A percentile compares a stretch with the other conserved stretches of the same genome.
Evolutionary conservation across 2,329 filamentous ascomycete genomes (phyloP).

Genomic region (Simplicillium aogashimaense): DNA sequence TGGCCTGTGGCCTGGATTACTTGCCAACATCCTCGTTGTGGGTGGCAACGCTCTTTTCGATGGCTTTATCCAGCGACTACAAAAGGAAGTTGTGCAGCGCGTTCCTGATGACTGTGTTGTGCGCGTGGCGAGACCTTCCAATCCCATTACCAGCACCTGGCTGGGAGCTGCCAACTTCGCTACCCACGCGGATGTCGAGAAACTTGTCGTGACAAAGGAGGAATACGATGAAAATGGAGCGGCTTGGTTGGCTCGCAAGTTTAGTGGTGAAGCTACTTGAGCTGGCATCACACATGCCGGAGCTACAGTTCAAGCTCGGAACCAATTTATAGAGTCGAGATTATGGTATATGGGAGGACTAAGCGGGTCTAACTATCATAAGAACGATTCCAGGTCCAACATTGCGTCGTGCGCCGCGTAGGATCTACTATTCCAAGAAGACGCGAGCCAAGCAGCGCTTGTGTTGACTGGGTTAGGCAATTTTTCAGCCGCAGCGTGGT

Average conservation of each 20-base stretch:
- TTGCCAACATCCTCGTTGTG: slow-evolving; percentile 82
- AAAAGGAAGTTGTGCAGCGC: slow-evolving; percentile 61
- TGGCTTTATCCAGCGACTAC: slow-evolving; percentile 73
- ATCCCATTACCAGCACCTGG: slow-evolving; percentile 79
- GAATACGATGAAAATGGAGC: slow-evolving; percentile 86
- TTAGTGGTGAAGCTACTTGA: slow-evolving; percentile 32
- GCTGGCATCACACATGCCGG: slow-evolving; percentile 1
- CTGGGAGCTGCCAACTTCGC: slow-evolving; percentile 73
- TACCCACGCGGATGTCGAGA: slow-evolving; percentile 54
- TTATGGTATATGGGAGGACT: too few species aligned
- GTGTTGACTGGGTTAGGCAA: too few species aligned
- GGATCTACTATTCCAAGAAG: too few species aligned
- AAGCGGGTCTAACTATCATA: too few species aligned
- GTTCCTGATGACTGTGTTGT: slow-evolving; percentile 71
- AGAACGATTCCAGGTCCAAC: too few species aligned
- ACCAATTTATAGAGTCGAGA: too few species aligned
- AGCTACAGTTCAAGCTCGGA: neutral
- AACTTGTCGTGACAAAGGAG: slow-evolving; percentile 67
- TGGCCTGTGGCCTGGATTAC: slow-evolving; percentile 72
- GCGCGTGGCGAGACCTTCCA: slow-evolving; percentile 56
- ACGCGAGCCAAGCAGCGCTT: too few species aligned
- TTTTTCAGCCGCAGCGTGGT: too few species aligned
- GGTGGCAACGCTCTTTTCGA: slow-evolving; percentile 75
- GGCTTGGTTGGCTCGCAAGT: slow-evolving; percentile 64
- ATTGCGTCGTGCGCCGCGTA: too few species aligned